phyloP scores from a whole-genome alignment of 1,139 yeast genomes.

The Candida sojae region DNA sequence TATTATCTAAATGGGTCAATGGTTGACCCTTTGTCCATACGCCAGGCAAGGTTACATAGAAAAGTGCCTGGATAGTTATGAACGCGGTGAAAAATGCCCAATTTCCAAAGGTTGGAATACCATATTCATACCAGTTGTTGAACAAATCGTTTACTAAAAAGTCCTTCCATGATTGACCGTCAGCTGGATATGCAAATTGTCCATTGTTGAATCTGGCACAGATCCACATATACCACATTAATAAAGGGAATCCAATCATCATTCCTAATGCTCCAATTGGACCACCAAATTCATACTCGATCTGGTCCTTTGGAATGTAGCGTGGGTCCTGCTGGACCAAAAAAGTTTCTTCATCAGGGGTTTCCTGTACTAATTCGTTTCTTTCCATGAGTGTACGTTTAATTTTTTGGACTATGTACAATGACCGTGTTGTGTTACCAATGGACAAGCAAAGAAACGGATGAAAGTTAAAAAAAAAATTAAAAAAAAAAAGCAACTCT shows the following conservation, averaged over 20 bases:
- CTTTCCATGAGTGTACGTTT: background rate
- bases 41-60: conserved; percentile 91
- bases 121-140: conserved; percentile 52
- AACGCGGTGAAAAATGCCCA: conserved; percentile 74
- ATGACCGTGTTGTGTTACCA: background rate
- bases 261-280: conserved; percentile 90
- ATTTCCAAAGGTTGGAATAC: conserved; percentile 67
- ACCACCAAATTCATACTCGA: conserved; percentile 92
- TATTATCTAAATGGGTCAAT: conserved; percentile 72
- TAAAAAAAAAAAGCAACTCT: too few species aligned
- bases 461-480: too few species aligned
- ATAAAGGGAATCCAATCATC: conserved; percentile 87
- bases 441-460: background rate
- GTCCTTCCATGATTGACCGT: conserved; percentile 57
- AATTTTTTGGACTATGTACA: background rate
- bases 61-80: conserved; percentile 66
- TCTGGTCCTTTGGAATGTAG: conserved; percentile 37
- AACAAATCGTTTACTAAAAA: conserved; percentile 50
- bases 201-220: conserved; percentile 82
- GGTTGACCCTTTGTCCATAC: conserved; percentile 95
- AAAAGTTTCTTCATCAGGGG: conserved; percentile 7
- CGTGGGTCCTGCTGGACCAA: conserved; percentile 17
- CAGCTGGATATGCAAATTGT: conserved; percentile 65
- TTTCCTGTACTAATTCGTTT: background rate
- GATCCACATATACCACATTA: conserved; percentile 98